Percentiles rank a stretch among this genome's conserved stretches.
phyloP scores from a whole-genome alignment of 345 rosid genomes.

The Syzygium jambos region DNA sequence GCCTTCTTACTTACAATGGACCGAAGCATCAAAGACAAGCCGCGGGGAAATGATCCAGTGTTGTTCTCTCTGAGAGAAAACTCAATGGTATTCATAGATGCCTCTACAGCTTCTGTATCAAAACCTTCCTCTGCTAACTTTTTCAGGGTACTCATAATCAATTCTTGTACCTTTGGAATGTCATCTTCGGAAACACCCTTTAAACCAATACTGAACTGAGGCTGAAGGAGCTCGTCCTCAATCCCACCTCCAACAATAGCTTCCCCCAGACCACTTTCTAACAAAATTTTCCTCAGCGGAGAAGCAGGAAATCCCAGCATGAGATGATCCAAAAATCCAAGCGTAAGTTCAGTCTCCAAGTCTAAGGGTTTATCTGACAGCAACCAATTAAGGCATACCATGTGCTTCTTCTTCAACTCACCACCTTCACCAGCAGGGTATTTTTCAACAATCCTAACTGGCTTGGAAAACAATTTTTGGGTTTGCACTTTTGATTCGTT shows the following conservation, averaged over 20 bases:
- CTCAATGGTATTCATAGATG: slow-evolving; percentile 98
- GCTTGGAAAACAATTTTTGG: slow-evolving; percentile 65
- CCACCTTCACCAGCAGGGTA: slow-evolving; percentile 82
- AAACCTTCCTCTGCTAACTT: slow-evolving; percentile 86
- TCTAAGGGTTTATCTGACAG: slow-evolving; percentile 77
- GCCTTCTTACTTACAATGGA: slow-evolving; percentile 45
- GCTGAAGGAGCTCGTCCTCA: slow-evolving; percentile 93
- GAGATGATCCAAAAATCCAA: slow-evolving; percentile 90
- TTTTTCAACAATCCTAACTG: slow-evolving; percentile 72
- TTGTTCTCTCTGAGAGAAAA: slow-evolving; percentile 96
- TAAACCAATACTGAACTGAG: slow-evolving; percentile 88
- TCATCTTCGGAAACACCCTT: slow-evolving; percentile 78
- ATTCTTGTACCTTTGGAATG: slow-evolving; percentile 69
- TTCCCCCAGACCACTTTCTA: slow-evolving; percentile 95
- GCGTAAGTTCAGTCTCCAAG: slow-evolving; percentile 82
- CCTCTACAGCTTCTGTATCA: slow-evolving; percentile 86
- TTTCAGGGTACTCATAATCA: slow-evolving; percentile 58
- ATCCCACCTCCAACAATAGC: slow-evolving; percentile 90
- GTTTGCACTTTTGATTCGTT: slow-evolving; percentile 48
- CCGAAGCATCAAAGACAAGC: slow-evolving; percentile 90
- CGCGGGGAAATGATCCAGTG: slow-evolving; percentile 98
- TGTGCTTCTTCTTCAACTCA: slow-evolving; percentile 80
- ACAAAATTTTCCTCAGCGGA: slow-evolving; percentile 79
- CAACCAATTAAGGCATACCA: slow-evolving; percentile 94
- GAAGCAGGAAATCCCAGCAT: slow-evolving; percentile 97